phyloP scores from a whole-genome alignment of 225 moss, liverwort and hornwort genomes.

The Marchantia polymorpha region DNA sequence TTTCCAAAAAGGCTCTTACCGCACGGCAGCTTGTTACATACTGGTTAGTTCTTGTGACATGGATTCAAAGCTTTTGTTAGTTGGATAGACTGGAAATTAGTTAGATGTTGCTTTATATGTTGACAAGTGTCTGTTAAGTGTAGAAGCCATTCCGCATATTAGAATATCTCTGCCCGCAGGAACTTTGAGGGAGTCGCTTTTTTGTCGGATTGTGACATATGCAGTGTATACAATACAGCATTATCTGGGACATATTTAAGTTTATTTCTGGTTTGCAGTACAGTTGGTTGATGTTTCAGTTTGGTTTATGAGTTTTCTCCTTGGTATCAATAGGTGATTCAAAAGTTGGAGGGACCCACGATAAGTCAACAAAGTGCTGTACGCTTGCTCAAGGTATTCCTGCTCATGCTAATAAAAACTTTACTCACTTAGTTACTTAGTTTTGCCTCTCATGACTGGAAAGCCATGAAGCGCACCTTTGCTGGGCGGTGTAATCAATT shows the following conservation, averaged over 20 bases:
- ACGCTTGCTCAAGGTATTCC: conserved; percentile 76
- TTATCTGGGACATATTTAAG: not conserved
- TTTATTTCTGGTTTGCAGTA: not conserved
- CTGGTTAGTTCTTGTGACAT: conserved; percentile 54
- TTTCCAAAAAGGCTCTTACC: conserved; percentile 86
- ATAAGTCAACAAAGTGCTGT: conserved; percentile 92
- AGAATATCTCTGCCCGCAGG: too few relatives aligned
- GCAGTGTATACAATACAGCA: not conserved
- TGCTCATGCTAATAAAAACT: not conserved
- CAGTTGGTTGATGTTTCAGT: not conserved
- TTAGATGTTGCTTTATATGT: not conserved
- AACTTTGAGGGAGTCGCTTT: too few relatives aligned
- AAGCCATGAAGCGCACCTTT: too few relatives aligned
- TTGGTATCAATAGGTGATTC: conserved; percentile 63
- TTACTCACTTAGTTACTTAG: too few relatives aligned
- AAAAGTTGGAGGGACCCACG: conserved; percentile 89
- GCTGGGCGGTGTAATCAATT: too few relatives aligned
- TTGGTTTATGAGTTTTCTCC: not conserved
- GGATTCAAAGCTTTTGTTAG: not conserved
- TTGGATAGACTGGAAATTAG: not conserved
- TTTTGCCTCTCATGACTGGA: too few relatives aligned
- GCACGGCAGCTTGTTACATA: conserved; percentile 93
- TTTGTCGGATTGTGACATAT: too few relatives aligned
- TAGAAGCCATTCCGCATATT: not conserved
- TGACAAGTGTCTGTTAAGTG: too few relatives aligned